Conservation (phyloP, 352 stramenopile genomes). For the Phytophthora pini region DNA sequence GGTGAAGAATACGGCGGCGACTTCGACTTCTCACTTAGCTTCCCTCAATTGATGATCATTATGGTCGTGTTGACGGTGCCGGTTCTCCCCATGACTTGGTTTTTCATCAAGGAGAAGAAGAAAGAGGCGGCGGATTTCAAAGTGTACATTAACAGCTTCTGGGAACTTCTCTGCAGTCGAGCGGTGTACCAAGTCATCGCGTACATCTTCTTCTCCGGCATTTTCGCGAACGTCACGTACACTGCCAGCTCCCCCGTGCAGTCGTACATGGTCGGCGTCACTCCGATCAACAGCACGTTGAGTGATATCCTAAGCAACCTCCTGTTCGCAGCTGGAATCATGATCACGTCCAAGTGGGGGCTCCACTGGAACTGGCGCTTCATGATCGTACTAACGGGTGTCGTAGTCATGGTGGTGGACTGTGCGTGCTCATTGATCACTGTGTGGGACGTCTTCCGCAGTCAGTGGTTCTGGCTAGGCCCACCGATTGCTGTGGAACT, state of each 20-base stretch:
- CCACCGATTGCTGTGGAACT: constrained; percentile 19
- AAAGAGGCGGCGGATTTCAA: neutral
- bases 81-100: constrained; percentile 35
- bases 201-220: no score
- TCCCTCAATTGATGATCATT: constrained; percentile 46
- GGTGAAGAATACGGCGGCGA: constrained; percentile 22
- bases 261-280: no score
- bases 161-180: no score
- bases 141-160: no score
- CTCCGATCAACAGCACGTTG: no score
- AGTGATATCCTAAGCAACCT: no score
- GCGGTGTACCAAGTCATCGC: no score
- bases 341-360: no score
- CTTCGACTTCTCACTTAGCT: constrained; percentile 25
- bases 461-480: neutral
- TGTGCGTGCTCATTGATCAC: neutral
- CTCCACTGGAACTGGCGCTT: neutral
- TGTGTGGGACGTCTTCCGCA: neutral
- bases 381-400: neutral
- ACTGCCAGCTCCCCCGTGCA: no score
- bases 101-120: constrained; percentile 40
- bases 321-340: no score
- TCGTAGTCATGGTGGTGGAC: neutral
- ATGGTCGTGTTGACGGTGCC: constrained; percentile 25
- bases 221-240: no score